phyloP scores from a whole-genome alignment of 2,329 filamentous ascomycete species.

The Hypoxylon sp. region DNA sequence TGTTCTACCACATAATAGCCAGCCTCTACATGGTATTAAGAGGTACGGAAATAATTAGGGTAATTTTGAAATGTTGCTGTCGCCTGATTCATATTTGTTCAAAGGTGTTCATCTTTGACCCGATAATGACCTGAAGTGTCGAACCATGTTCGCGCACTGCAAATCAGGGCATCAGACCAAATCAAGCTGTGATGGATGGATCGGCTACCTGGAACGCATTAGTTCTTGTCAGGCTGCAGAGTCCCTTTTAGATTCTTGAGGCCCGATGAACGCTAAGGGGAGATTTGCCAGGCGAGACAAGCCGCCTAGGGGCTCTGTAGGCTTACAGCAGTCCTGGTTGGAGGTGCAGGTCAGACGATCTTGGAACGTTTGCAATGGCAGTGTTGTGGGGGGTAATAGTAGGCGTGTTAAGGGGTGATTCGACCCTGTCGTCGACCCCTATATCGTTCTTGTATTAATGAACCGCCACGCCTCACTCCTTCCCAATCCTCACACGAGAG shows the following conservation, averaged over 20 bases:
- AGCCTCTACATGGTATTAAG: neutral
- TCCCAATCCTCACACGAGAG: neutral
- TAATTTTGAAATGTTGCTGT: neutral
- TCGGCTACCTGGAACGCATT: conserved; percentile 16
- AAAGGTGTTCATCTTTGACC: conserved; percentile 3
- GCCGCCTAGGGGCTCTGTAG: conserved; percentile 17
- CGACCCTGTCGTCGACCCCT: conserved; percentile 43
- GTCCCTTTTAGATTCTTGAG: conserved; percentile 21
- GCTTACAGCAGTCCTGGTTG: neutral
- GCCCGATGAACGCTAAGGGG: conserved; percentile 30
- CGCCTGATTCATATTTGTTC: conserved; percentile 1
- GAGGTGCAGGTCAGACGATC: neutral
- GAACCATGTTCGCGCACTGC: conserved; percentile 18
- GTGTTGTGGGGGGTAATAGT: conserved; percentile 37
- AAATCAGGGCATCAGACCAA: conserved; percentile 7
- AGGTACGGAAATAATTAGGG: conserved; percentile 10
- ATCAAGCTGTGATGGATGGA: conserved; percentile 8
- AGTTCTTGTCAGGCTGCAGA: conserved; percentile 31
- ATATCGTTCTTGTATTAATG: conserved; percentile 41
- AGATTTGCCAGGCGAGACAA: conserved; percentile 30
- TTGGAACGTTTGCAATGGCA: conserved; percentile 4
- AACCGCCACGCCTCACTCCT: conserved; percentile 34
- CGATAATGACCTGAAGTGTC: conserved; percentile 1
- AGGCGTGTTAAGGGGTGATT: conserved; percentile 36
- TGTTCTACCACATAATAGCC: neutral